These are phyloP conservation scores for Stemphylium lycopersici DNA, from an alignment of 2,329 filamentous ascomycete species.

Conservation along the genomic window DNA sequence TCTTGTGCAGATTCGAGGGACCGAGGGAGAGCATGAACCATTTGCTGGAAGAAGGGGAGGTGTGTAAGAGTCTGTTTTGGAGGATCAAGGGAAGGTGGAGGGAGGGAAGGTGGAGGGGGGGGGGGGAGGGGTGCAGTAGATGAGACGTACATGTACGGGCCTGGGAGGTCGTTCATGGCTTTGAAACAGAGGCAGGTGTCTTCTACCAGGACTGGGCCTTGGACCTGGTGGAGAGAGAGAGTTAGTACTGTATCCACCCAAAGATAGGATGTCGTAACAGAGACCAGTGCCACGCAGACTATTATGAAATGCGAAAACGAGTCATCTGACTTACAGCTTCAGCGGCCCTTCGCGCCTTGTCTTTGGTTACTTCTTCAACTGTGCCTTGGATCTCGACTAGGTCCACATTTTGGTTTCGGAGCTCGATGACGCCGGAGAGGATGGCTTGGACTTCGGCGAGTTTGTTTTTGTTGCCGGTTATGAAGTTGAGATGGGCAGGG, in stretches of 20 bases:
- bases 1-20: constrained; percentile 83
- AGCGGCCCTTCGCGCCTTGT: constrained; percentile 85
- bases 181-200: constrained; percentile 95
- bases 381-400: constrained; percentile 90
- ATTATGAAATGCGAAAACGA: no score
- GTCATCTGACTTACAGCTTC: constrained; percentile 64
- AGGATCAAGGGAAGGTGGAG: neutral
- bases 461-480: constrained; percentile 96
- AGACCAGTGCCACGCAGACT: neutral
- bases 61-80: neutral
- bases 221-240: constrained; percentile 59
- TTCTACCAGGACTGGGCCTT: constrained; percentile 90
- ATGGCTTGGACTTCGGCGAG: constrained; percentile 85
- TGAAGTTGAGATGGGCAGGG: constrained; percentile 77
- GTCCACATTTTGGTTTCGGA: constrained; percentile 78
- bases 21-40: constrained; percentile 89
- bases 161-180: constrained; percentile 87
- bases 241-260: neutral
- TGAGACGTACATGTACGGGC: constrained; percentile 84
- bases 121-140: no score
- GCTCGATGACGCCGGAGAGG: constrained; percentile 70
- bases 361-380: constrained; percentile 86
- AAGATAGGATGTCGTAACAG: neutral
- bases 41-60: constrained; percentile 66
- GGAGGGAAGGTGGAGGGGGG: neutral